phyloP scores from a whole-genome alignment of 495 filamentous ascomycete species.

The Letharia columbiana region DNA sequence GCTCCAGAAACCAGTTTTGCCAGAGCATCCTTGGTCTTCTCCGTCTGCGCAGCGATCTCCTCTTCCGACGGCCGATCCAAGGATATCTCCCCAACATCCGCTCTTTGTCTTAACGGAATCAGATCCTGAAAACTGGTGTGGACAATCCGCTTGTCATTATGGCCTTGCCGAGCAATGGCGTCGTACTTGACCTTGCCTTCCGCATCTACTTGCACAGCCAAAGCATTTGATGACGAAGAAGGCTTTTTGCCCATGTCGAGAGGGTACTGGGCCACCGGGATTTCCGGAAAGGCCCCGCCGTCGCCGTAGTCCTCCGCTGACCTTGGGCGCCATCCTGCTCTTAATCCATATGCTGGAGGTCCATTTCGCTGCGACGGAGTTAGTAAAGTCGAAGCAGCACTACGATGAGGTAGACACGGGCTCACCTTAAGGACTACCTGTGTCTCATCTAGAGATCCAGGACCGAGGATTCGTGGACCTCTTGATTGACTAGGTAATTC shows the following conservation, averaged over 20 bases:
- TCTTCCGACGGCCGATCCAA: slow-evolving; percentile 80
- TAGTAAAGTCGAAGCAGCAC: not conserved
- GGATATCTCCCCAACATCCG: slow-evolving; percentile 89
- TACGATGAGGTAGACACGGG: slow-evolving; percentile 2
- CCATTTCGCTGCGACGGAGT: slow-evolving; percentile 55
- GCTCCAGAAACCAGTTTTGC: slow-evolving; percentile 74
- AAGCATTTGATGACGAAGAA: slow-evolving; percentile 68
- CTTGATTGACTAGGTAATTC: slow-evolving; percentile 63
- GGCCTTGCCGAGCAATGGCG: slow-evolving; percentile 86
- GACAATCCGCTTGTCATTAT: slow-evolving; percentile 72
- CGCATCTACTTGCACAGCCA: slow-evolving; percentile 82
- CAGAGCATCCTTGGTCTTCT: slow-evolving; percentile 81
- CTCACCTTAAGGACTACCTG: slow-evolving; percentile 75
- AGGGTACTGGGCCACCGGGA: slow-evolving; percentile 89
- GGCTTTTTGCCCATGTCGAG: slow-evolving; percentile 85
- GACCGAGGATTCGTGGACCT: slow-evolving; percentile 70
- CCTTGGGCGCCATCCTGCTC: slow-evolving; percentile 80
- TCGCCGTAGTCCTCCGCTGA: slow-evolving; percentile 86
- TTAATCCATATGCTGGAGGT: slow-evolving; percentile 78
- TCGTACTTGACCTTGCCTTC: slow-evolving; percentile 95
- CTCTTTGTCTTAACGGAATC: slow-evolving; percentile 87
- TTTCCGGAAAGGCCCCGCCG: slow-evolving; percentile 93
- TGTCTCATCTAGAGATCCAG: slow-evolving; percentile 69
- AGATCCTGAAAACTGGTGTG: slow-evolving; percentile 95
- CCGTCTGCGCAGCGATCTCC: slow-evolving; percentile 69